phyloP scores from a whole-genome alignment of 75 land plant species.

The Adiantum capillusveneris region DNA sequence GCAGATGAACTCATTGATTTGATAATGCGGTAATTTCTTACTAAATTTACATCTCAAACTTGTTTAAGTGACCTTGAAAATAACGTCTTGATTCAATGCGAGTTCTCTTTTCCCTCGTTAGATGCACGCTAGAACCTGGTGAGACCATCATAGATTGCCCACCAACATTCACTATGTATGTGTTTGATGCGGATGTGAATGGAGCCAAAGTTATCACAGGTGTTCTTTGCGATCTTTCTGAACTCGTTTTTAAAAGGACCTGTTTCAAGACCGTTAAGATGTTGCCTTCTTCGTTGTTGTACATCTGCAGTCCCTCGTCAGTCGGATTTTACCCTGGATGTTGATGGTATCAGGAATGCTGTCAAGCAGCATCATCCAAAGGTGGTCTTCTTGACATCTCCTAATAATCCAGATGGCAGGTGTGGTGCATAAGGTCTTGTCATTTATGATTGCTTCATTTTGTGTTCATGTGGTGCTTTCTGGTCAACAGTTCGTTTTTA shows the following conservation, averaged over 20 bases:
- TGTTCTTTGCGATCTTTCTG: constrained; percentile 10
- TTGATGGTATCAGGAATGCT: constrained; percentile 60
- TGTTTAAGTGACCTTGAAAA: no score
- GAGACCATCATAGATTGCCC: constrained; percentile 97
- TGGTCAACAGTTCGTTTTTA: no score
- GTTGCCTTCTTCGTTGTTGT: background rate
- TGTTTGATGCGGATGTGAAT: constrained; percentile 98
- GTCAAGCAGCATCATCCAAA: constrained; percentile 75
- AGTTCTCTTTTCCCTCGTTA: constrained; percentile 13
- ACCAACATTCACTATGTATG: constrained; percentile 99
- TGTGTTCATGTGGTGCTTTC: no score
- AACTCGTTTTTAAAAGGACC: background rate
- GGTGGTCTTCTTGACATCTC: constrained; percentile 90
- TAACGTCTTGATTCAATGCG: no score
- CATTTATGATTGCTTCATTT: no score
- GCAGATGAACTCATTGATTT: constrained; percentile 99
- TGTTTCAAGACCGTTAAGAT: background rate
- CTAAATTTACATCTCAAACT: background rate
- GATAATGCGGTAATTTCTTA: constrained; percentile 72
- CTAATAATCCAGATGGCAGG: constrained; percentile 99
- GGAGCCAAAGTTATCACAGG: constrained; percentile 87
- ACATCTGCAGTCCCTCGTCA: constrained; percentile 63
- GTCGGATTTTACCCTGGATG: constrained; percentile 64
- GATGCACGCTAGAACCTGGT: constrained; percentile 95
- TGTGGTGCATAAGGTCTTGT: constrained; percentile 17